Conservation (phyloP, 1,284 basidiomycete species). For the Phylloboletellus chloephorus region DNA sequence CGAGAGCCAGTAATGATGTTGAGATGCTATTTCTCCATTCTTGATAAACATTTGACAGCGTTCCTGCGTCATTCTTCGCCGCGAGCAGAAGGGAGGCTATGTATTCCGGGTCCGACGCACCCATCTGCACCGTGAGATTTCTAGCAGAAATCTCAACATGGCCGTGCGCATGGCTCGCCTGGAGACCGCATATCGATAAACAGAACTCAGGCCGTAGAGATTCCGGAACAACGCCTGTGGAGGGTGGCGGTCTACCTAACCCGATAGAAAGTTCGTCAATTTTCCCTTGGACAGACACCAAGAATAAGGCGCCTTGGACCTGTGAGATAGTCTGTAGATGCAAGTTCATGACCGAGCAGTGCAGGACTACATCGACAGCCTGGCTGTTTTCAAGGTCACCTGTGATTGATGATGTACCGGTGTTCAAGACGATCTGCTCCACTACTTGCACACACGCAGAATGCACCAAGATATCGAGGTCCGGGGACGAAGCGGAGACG, state of each 20-base stretch:
- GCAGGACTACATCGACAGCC: slow-evolving; percentile 18
- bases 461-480: slow-evolving; percentile 23
- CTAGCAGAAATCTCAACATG: slow-evolving; percentile 29
- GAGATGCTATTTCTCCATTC: slow-evolving; percentile 31
- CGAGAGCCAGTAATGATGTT: slow-evolving; percentile 30
- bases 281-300: slow-evolving; percentile 3
- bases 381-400: slow-evolving; percentile 5
- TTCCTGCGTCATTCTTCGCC: slow-evolving; percentile 26
- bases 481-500: slow-evolving; percentile 1
- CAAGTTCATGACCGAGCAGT: slow-evolving; percentile 18
- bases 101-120: slow-evolving; percentile 44
- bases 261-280: slow-evolving; percentile 20
- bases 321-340: slow-evolving; percentile 13
- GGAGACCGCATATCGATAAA: slow-evolving; percentile 21
- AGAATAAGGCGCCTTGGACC: neutral
- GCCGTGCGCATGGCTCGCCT: slow-evolving; percentile 19
- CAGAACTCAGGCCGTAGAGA: slow-evolving; percentile 17
- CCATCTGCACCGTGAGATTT: slow-evolving; percentile 33
- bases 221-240: slow-evolving; percentile 3
- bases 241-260: slow-evolving; percentile 10
- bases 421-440: slow-evolving; percentile 22
- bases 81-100: slow-evolving; percentile 35
- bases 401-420: slow-evolving; percentile 2
- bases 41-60: slow-evolving; percentile 21
- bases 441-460: slow-evolving; percentile 24